phyloP scores from a whole-genome alignment of 2,329 filamentous ascomycete genomes.

The Aureobasidium sp. region DNA sequence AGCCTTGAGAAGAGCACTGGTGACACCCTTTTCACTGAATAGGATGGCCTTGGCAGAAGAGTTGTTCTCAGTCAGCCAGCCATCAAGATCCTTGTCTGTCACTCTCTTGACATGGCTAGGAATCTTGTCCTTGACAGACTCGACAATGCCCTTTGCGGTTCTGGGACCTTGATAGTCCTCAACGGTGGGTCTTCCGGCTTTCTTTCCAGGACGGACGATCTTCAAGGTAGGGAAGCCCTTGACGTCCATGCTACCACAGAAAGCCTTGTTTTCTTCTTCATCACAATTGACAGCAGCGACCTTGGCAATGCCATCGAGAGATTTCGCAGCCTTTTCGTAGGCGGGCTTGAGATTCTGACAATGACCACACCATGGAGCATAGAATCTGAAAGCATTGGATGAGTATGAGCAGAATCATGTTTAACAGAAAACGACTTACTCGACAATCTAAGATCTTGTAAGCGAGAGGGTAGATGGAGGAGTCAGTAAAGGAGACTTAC shows the following conservation, averaged over 20 bases:
- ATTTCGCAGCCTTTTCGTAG: conserved; percentile 88
- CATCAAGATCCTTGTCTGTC: conserved; percentile 68
- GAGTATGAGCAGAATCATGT: background rate
- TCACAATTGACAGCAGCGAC: conserved; percentile 95
- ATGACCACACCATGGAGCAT: conserved; percentile 96
- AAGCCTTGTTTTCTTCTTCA: conserved; percentile 79
- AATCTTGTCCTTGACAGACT: conserved; percentile 77
- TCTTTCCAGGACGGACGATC: conserved; percentile 79
- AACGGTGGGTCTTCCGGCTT: conserved; percentile 66
- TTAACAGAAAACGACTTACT: conserved; percentile 22
- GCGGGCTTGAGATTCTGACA: conserved; percentile 93
- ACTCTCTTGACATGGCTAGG: conserved; percentile 83
- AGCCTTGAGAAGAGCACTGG: conserved; percentile 71
- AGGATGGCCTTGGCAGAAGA: conserved; percentile 75
- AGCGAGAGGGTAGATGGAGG: background rate
- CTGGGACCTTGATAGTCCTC: conserved; percentile 87
- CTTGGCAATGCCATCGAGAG: conserved; percentile 83
- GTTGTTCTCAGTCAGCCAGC: conserved; percentile 60
- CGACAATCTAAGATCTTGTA: conserved; percentile 26
- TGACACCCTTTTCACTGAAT: conserved; percentile 88
- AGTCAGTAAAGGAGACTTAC: conserved; percentile 43
- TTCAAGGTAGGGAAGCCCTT: conserved; percentile 95
- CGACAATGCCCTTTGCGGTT: conserved; percentile 77
- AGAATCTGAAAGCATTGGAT: conserved; percentile 52
- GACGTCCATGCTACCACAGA: conserved; percentile 79